These are phyloP conservation scores for Conticribra weissflogii DNA, from an alignment of 108 stramenopile species.

Conservation along the genomic window DNA sequence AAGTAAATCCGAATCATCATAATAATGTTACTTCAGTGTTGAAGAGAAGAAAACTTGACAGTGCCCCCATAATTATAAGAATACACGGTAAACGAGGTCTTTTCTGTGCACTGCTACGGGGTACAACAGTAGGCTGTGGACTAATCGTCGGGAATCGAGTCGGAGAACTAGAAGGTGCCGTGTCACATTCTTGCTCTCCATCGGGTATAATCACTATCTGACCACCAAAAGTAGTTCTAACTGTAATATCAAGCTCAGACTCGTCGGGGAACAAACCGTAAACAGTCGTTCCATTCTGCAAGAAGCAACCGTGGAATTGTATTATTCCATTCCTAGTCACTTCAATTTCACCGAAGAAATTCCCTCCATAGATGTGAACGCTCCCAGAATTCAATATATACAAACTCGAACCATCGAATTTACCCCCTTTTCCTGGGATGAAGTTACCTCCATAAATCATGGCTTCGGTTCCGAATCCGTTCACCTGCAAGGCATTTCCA, in stretches of 20 bases:
- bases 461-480: constrained; percentile 32
- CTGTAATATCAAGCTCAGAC: background rate
- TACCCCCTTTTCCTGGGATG: constrained; percentile 19
- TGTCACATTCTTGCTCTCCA: constrained; percentile 31
- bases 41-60: too few relatives aligned
- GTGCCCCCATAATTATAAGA: too few relatives aligned
- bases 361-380: constrained; percentile 28
- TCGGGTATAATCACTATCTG: constrained; percentile 9
- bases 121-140: constrained; percentile 4
- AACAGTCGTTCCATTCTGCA: constrained; percentile 3
- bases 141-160: constrained; percentile 23
- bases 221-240: constrained; percentile 5
- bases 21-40: too few relatives aligned
- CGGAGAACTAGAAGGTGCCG: constrained; percentile 14
- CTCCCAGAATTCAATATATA: constrained; percentile 23
- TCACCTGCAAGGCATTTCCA: constrained; percentile 33
- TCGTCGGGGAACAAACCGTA: constrained; percentile 24
- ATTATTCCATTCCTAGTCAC: constrained; percentile 7
- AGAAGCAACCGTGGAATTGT: constrained; percentile 31
- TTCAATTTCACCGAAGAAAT: constrained; percentile 21
- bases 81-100: too few relatives aligned
- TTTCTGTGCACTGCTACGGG: too few relatives aligned
- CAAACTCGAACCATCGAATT: constrained; percentile 23
- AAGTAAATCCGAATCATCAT: too few relatives aligned
- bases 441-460: constrained; percentile 32